Evolutionary conservation across 805 yeast species (phyloP).

Genomic region (Wickerhamomyces bovis): DNA sequence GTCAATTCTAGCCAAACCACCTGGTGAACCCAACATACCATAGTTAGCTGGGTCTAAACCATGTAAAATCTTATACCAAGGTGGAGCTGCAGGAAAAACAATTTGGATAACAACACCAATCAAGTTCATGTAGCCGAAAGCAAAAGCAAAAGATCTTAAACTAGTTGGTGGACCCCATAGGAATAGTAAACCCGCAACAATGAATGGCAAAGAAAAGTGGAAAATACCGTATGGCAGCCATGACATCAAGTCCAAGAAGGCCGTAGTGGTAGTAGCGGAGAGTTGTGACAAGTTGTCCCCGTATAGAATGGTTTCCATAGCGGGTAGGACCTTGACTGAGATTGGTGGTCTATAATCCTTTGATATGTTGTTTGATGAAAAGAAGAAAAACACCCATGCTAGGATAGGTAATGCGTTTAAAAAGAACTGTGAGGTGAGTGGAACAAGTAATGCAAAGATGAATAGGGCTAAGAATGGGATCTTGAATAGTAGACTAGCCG

Average conservation of each 20-base stretch:
- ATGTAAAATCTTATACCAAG: constrained; percentile 86
- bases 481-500: constrained; percentile 42
- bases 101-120: constrained; percentile 80
- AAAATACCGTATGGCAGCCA: constrained; percentile 93
- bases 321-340: constrained; percentile 81
- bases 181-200: constrained; percentile 72
- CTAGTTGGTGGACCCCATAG: constrained; percentile 90
- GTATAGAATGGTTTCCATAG: constrained; percentile 83
- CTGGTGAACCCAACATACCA: constrained; percentile 89
- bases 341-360: constrained; percentile 79
- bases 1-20: constrained; percentile 90
- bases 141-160: constrained; percentile 77
- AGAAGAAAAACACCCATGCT: constrained; percentile 81
- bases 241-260: constrained; percentile 73
- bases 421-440: constrained; percentile 79
- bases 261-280: constrained; percentile 63
- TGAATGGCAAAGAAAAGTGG: constrained; percentile 88
- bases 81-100: constrained; percentile 90
- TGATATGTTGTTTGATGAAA: constrained; percentile 70
- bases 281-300: constrained; percentile 87
- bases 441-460: constrained; percentile 49
- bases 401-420: constrained; percentile 76
- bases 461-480: constrained; percentile 31
- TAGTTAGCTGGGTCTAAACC: constrained; percentile 90
- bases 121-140: constrained; percentile 92